Percentiles rank a stretch among this genome's conserved stretches.
phyloP scores from a whole-genome alignment of 306 rosid species.

The Elaeagnus macrophylla region DNA sequence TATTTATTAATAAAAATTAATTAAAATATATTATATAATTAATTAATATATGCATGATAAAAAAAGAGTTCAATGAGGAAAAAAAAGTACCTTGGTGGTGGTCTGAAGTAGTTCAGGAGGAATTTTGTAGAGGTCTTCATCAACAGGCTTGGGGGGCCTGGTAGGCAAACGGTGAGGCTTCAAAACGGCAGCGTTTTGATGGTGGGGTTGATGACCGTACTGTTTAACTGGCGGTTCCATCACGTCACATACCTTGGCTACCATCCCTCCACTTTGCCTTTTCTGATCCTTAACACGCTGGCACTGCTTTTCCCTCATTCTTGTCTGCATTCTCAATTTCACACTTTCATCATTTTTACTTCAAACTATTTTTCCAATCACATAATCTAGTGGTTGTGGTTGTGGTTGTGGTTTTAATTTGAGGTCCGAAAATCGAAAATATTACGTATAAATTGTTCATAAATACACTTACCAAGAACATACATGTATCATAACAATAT shows the following conservation, averaged over 20 bases:
- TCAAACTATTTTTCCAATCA: too few relatives aligned
- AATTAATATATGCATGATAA: too few relatives aligned
- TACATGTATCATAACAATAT: too few relatives aligned
- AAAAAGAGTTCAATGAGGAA: too few relatives aligned
- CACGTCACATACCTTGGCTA: conserved; percentile 52
- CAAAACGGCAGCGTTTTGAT: conserved; percentile 23
- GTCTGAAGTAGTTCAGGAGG: conserved; percentile 70
- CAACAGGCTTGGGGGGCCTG: conserved; percentile 52
- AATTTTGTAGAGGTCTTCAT: conserved; percentile 88
- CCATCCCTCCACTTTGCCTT: conserved; percentile 33
- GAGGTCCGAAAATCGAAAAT: too few relatives aligned
- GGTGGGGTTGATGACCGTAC: neutral
- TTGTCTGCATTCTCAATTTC: conserved; percentile 14
- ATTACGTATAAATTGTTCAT: too few relatives aligned
- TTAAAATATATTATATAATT: too few relatives aligned
- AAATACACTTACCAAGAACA: too few relatives aligned
- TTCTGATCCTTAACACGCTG: conserved; percentile 26
- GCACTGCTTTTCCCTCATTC: conserved; percentile 35
- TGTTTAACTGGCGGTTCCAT: conserved; percentile 28
- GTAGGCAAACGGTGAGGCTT: conserved; percentile 17
- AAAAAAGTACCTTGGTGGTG: conserved; percentile 36
- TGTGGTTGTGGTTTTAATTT: too few relatives aligned
- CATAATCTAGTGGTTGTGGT: too few relatives aligned
- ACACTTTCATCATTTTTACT: conserved; percentile 1
- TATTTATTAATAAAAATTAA: too few relatives aligned